Evolutionary conservation across 306 rosid species (phyloP).

Genomic region (Leucaena leucocephala): DNA sequence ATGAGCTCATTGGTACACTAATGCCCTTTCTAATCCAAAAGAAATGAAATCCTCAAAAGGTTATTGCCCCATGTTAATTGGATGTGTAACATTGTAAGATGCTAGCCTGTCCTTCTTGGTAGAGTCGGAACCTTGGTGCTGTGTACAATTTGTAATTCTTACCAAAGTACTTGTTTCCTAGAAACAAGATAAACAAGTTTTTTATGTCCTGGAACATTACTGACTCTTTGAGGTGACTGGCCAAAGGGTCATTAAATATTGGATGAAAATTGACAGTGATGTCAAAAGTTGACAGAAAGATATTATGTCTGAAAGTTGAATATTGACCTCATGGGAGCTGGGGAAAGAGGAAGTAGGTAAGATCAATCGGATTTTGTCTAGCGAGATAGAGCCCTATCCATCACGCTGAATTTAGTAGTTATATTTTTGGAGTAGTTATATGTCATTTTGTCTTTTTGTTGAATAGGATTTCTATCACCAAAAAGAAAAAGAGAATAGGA

Average conservation of each 20-base stretch:
- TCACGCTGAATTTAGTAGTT: background rate
- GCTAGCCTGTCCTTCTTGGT: background rate
- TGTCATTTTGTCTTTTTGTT: slow-evolving; percentile 1
- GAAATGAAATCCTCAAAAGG: background rate
- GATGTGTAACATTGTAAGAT: background rate
- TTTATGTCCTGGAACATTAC: background rate
- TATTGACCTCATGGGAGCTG: background rate
- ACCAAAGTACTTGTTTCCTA: background rate
- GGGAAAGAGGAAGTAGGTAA: background rate
- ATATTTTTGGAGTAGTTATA: background rate
- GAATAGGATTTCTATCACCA: background rate
- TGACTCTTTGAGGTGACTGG: background rate
- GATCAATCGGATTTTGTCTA: background rate
- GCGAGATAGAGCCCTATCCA: background rate
- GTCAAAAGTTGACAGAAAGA: background rate
- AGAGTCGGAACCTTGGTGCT: slow-evolving; percentile 9
- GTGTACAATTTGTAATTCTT: background rate
- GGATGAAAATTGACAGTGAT: background rate
- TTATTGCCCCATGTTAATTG: background rate
- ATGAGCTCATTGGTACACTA: background rate
- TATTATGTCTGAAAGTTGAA: background rate
- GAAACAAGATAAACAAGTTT: background rate
- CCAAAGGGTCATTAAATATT: background rate
- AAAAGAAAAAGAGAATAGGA: background rate
- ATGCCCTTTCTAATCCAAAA: background rate